Percentiles rank a stretch among this genome's conserved stretches.
Conservation (phyloP, 371 early-diverging fungal species). For the Mortierella sp. region DNA sequence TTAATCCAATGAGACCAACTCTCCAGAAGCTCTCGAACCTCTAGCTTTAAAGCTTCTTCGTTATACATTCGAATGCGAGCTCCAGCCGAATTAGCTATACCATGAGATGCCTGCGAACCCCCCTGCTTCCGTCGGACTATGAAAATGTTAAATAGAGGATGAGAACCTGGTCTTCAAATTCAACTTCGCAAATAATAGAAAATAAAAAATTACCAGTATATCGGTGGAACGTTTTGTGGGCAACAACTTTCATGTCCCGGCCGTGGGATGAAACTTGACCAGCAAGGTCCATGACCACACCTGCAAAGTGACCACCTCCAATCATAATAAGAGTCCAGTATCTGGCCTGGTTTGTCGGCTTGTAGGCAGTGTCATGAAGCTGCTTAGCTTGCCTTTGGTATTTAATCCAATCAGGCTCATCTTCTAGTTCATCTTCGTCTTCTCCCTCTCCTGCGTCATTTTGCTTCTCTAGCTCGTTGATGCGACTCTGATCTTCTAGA, state of each 20-base stretch:
- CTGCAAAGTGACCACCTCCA: slow-evolving; percentile 94
- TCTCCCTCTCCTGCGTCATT: slow-evolving; percentile 16
- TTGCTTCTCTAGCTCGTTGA: not conserved
- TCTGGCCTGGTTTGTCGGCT: slow-evolving; percentile 46
- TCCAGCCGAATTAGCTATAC: slow-evolving; percentile 92
- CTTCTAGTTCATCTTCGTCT: slow-evolving; percentile 20
- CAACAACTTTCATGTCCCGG: slow-evolving; percentile 60
- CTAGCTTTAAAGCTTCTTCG: slow-evolving; percentile 82
- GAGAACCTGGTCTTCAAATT: not conserved
- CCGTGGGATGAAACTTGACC: slow-evolving; percentile 58
- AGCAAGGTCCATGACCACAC: slow-evolving; percentile 82
- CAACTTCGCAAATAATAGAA: not conserved
- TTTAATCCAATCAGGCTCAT: slow-evolving; percentile 42
- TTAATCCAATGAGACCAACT: slow-evolving; percentile 75
- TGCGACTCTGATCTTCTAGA: not conserved
- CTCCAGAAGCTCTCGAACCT: slow-evolving; percentile 76
- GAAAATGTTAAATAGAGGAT: not conserved
- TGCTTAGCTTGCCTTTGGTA: slow-evolving; percentile 38
- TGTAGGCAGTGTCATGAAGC: not conserved
- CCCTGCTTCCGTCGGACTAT: slow-evolving; percentile 94
- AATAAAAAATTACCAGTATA: slow-evolving; percentile 79
- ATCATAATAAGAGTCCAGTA: slow-evolving; percentile 87
- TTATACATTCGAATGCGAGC: slow-evolving; percentile 91
- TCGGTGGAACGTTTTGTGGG: slow-evolving; percentile 92
- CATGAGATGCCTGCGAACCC: slow-evolving; percentile 89